Base-by-base conservation (phyloP, 371 early-diverging fungal genomes). In the Mucor racemosus region DNA sequence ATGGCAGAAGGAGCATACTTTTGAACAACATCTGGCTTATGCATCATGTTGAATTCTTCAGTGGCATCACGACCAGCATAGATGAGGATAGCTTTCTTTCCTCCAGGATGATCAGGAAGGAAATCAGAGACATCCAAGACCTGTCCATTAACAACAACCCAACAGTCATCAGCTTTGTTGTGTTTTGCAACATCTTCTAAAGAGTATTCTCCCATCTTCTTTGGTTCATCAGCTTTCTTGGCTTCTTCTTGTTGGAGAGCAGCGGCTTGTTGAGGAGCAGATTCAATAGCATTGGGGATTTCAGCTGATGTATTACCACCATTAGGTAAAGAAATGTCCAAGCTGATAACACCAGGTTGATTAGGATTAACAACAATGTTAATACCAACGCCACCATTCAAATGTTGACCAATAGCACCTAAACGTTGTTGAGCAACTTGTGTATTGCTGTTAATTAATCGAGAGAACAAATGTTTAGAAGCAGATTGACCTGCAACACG, bases 1-100 rank as follows among this genome's bases (percentile, higher is more conserved):
- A 93, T 75, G 58, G 90, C 88, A 64, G 91, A 84, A 44, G 93
- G 92, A 14, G 95, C 94, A 71, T 95, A 95, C 82, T 94, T 94
- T 68, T 89, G 85, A 65, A 95, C 91, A 35, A 95, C 95, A 68
- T 94, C 91, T 53, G 85, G 80, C 79, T 92, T 93, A 83, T 92
- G 96, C 76, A 92, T 83, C 96, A 94, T 96, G 83, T 93, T 92
- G 87, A 95, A 94, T 78, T 94, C 94, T 65, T 91, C 94, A 19
- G 91, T 90, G 0, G 95, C 95, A 79, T 96, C 95, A 39, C 87
- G 84, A 40, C 94, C 95, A 68, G 93, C 93, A 76, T 88, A 95
- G 68, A 94, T 75, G 71, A 93, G 66, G 60, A 94, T 93, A 7
- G 92, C 91, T 79, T 93, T 94, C 84, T 93, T 92, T 67, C 94